Base-by-base conservation (phyloP, 768 basidiomycete genomes). In the Hydnum rufescens region DNA sequence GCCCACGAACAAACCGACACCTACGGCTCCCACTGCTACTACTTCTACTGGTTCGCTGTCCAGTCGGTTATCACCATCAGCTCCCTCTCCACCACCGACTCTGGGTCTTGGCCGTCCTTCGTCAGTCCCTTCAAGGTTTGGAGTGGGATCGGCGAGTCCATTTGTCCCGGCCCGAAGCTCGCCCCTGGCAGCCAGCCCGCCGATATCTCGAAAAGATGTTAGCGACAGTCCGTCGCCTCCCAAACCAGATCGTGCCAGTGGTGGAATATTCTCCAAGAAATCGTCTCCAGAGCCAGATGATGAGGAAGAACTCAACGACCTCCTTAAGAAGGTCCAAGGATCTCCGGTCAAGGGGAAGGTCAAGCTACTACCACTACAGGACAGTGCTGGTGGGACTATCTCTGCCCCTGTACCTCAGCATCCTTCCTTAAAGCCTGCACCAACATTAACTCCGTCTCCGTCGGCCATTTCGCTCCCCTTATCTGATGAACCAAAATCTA, bases 51-150 rank as follows among this genome's bases (percentile, higher is more conserved):
- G 22, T 32, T 30, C 49, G 13, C 49, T 31, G 1, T 8, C 32
- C 32, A 13, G 8, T n/a, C n/a, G n/a, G n/a, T n/a, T n/a, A n/a
- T n/a, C n/a, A n/a, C n/a, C n/a, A n/a, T n/a, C n/a, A n/a, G n/a
- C n/a, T n/a, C n/a, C n/a, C n/a, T n/a, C 13, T 26, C 49, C 16
- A 29, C 44, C 26, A 13, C 8, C 8, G 44, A 8, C 26, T 8
- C 13, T 78, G 30, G 70, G 71, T 23, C 61, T 73, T 18, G 25
- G 49, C 28, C 29, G 31, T 30, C 49, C 31, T 50, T 32, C 25
- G 16, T 31, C 6, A 16, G 44, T 26, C 26, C 44, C 44, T 13
- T 8, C 13, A 26, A 13, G 8, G 13, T 47, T 26, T 8, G 26
- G 8, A 39, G 8, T 19, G 8, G 34, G 13, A 16, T 47, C 44